Percentiles rank a stretch among this genome's conserved stretches.
Conservation (phyloP, 2,329 filamentous ascomycete genomes). For the Penicillium sp. region DNA sequence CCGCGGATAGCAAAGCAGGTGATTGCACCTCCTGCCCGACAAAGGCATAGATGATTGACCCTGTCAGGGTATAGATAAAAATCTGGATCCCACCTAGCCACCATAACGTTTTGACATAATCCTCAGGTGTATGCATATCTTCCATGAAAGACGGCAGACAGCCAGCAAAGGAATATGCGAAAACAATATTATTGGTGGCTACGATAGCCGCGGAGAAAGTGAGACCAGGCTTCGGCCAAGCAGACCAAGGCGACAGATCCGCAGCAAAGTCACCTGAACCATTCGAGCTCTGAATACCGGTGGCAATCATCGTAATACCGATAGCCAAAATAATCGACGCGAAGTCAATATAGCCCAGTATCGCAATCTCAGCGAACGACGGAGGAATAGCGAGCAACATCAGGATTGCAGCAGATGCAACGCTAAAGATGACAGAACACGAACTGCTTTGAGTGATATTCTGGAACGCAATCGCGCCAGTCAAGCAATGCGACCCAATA, state of each 20-base stretch:
- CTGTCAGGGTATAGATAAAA: constrained; percentile 3
- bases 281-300: constrained; percentile 23
- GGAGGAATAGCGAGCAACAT: constrained; percentile 30
- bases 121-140: constrained; percentile 7
- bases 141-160: constrained; percentile 6
- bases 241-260: constrained; percentile 6
- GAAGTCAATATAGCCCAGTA: constrained; percentile 34
- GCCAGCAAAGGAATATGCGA: constrained; percentile 5
- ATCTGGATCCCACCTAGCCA: constrained; percentile 8
- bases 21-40: constrained; percentile 8
- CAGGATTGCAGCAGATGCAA: constrained; percentile 16
- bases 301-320: constrained; percentile 30
- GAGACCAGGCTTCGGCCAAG: constrained; percentile 7
- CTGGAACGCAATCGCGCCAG: constrained; percentile 4
- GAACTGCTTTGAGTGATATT: constrained; percentile 1
- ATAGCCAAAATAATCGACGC: constrained; percentile 32
- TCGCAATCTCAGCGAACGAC: constrained; percentile 32
- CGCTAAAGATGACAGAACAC: constrained; percentile 2
- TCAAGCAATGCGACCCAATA: constrained; percentile 6
- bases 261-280: constrained; percentile 16
- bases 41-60: constrained; percentile 8
- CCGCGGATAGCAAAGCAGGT: constrained; percentile 4
- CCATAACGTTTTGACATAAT: constrained; percentile 6
- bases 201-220: constrained; percentile 6
- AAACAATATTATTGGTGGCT: constrained; percentile 6